Conservation (phyloP, 2,329 filamentous ascomycete species). For the Hysterium pulicare region DNA sequence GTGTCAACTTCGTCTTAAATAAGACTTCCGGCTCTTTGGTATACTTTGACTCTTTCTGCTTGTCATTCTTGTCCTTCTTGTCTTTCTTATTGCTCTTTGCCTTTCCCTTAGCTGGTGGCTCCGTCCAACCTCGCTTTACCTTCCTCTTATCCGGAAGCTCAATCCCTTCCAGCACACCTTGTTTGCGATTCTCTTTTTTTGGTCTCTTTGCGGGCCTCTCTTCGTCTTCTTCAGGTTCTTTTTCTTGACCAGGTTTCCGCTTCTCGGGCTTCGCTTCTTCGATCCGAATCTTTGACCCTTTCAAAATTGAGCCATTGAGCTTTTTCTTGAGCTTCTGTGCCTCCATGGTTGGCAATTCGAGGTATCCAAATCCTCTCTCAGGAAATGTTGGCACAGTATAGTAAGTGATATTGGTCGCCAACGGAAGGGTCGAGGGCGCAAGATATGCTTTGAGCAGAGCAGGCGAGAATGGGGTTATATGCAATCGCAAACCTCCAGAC, state of each 20-base stretch:
- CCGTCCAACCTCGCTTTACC: conserved; percentile 87
- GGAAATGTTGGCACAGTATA: conserved; percentile 84
- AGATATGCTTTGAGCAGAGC: conserved; percentile 71
- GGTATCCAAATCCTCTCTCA: conserved; percentile 84
- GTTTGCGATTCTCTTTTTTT: conserved; percentile 44
- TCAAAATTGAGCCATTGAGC: conserved; percentile 80
- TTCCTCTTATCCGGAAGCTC: conserved; percentile 70
- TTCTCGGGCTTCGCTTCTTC: conserved; percentile 72
- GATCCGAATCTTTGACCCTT: conserved; percentile 79
- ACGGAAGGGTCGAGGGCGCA: conserved; percentile 61
- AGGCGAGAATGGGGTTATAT: conserved; percentile 82
- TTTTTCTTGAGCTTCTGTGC: conserved; percentile 91
- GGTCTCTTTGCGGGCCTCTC: conserved; percentile 50
- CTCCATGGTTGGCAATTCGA: conserved; percentile 76
- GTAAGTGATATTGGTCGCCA: conserved; percentile 80
- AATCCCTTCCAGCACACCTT: conserved; percentile 62
- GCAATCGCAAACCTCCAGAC: conserved; percentile 56
- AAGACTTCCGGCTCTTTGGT: conserved; percentile 77
- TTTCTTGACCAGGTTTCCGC: conserved; percentile 40
- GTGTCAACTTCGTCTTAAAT: conserved; percentile 75
- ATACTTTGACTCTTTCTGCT: conserved; percentile 69
- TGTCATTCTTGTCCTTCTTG: conserved; percentile 49
- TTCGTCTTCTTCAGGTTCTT: conserved; percentile 38
- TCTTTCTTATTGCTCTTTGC: conserved; percentile 48
- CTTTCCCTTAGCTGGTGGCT: conserved; percentile 51